Conservation (phyloP, 176 grass and related monocot genomes). For the Avena sativa region DNA sequence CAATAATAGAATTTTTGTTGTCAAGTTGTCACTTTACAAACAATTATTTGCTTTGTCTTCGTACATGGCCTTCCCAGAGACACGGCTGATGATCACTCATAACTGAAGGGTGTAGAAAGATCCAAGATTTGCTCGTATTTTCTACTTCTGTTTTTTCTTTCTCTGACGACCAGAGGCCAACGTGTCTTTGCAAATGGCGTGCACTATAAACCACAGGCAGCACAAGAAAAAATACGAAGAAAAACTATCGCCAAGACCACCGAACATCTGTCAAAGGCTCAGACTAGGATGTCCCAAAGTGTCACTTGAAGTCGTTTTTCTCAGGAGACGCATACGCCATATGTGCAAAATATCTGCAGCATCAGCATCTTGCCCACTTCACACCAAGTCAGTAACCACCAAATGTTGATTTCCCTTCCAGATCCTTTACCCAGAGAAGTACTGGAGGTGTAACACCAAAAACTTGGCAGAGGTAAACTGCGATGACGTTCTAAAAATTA, state of each 20-base stretch:
- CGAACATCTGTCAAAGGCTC: neutral
- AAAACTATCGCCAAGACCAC: neutral
- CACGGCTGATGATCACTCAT: neutral
- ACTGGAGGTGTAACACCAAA: neutral
- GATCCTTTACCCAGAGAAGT: constrained; percentile 12
- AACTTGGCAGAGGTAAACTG: neutral
- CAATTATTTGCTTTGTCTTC: no score
- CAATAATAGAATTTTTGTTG: constrained; percentile 44
- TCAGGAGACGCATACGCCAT: neutral
- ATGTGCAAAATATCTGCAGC: neutral
- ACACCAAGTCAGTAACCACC: neutral
- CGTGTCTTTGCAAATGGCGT: neutral
- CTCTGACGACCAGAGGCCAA: neutral
- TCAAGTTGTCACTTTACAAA: neutral
- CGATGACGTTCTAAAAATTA: neutral
- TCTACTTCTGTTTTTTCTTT: no score
- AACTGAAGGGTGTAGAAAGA: neutral
- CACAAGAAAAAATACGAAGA: constrained; percentile 2
- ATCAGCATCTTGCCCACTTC: constrained; percentile 7
- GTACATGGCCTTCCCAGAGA: neutral
- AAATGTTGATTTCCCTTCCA: neutral
- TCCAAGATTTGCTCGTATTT: neutral
- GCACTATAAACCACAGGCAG: neutral
- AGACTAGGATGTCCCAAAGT: neutral
- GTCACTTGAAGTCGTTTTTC: neutral